Conservation (phyloP, 352 stramenopile species). For the Phytophthora niederhauseri region DNA sequence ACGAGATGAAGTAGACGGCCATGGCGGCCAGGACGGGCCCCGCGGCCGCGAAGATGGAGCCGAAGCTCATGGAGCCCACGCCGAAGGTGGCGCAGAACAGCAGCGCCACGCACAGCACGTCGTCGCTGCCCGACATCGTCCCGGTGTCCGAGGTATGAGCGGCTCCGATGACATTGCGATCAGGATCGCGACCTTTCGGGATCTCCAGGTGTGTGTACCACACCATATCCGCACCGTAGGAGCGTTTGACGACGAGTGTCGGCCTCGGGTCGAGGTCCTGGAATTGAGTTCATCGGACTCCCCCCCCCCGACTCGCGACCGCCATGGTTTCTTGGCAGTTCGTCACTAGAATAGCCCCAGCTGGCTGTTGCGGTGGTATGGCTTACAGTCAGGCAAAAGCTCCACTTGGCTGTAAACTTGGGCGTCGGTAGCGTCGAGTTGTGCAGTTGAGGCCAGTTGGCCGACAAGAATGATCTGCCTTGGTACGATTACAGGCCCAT, state of each 20-base stretch:
- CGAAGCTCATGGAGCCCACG: constrained; percentile 78
- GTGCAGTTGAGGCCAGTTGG: no score
- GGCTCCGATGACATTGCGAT: neutral
- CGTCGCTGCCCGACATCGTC: constrained; percentile 43
- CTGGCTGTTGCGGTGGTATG: neutral
- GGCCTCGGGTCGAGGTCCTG: no score
- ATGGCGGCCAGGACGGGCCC: constrained; percentile 62
- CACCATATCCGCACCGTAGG: neutral
- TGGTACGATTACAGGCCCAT: neutral
- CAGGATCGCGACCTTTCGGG: constrained; percentile 33
- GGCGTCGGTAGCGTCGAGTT: no score
- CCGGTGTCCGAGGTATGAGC: neutral
- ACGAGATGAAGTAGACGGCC: constrained; percentile 77
- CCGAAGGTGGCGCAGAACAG: constrained; percentile 81
- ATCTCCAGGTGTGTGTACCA: neutral
- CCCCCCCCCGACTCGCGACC: no score
- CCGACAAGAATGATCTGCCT: no score
- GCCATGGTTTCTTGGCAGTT: no score
- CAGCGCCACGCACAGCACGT: constrained; percentile 61
- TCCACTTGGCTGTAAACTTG: no score
- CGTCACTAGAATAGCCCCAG: no score
- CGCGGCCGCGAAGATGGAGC: constrained; percentile 62
- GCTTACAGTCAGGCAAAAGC: no score
- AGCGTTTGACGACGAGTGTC: neutral
- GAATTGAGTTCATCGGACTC: no score